A percentile compares a stretch with the other conserved stretches of the same genome.
These are phyloP conservation scores for Harrya chromipes DNA, from an alignment of 768 basidiomycete species.

Conservation along the genomic window DNA sequence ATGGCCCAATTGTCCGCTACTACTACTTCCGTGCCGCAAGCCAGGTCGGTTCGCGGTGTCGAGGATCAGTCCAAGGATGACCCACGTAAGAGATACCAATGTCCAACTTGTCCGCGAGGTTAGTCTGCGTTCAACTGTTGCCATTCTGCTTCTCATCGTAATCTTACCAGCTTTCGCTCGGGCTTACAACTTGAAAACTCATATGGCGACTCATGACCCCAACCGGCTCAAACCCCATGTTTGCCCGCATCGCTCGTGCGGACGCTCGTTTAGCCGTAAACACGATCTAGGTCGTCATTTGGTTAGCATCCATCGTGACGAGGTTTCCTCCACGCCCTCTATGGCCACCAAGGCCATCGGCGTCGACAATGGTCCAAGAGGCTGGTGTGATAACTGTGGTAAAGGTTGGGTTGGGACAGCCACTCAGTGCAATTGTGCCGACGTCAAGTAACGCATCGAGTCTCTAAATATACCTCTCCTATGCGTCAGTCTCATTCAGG, in stretches of 20 bases:
- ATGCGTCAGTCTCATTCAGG: conserved; percentile 25
- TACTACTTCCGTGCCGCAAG: conserved; percentile 38
- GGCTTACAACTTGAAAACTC: conserved; percentile 93
- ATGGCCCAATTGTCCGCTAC: conserved; percentile 48
- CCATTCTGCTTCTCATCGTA: conserved; percentile 1
- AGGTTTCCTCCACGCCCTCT: conserved; percentile 43
- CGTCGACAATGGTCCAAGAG: conserved; percentile 57
- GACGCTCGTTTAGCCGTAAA: conserved; percentile 89
- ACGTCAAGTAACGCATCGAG: conserved; percentile 52
- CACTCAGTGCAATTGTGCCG: conserved; percentile 57
- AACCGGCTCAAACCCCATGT: conserved; percentile 85
- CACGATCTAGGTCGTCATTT: conserved; percentile 92
- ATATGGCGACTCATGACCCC: conserved; percentile 93
- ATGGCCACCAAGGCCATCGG: conserved; percentile 53
- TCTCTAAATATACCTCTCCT: conserved; percentile 12
- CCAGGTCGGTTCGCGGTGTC: conserved; percentile 35
- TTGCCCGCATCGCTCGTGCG: conserved; percentile 83
- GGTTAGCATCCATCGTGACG: conserved; percentile 79
- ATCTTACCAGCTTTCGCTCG: conserved; percentile 72
- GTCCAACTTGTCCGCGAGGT: conserved; percentile 74
- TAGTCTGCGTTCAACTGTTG: conserved; percentile 4
- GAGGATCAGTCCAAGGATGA: conserved; percentile 54
- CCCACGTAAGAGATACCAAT: conserved; percentile 77
- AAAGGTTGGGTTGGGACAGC: conserved; percentile 59
- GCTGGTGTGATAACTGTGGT: conserved; percentile 75